These are phyloP conservation scores for Syzygium grande DNA, from an alignment of 345 rosid genomes.

Conservation along the genomic window DNA sequence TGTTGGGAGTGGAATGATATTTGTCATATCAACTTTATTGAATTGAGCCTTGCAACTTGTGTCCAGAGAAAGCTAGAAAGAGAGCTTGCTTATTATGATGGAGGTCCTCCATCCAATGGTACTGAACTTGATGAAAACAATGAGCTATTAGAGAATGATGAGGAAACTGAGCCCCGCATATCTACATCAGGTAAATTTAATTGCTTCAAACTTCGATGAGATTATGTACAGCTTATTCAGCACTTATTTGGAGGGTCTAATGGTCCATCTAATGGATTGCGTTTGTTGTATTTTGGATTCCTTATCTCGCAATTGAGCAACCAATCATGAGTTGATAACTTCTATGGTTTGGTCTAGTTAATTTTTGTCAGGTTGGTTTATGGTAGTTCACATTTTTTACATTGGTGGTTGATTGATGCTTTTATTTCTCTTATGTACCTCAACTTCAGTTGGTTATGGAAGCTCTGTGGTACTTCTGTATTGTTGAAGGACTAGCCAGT, in stretches of 20 bases:
- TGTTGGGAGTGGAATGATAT: not conserved
- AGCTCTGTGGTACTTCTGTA: not conserved
- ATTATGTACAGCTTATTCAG: not conserved
- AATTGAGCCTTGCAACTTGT: not conserved
- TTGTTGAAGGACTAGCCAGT: not conserved
- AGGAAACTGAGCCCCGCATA: conserved; percentile 17
- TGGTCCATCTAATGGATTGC: not conserved
- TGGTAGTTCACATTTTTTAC: not conserved
- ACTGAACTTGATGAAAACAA: conserved; percentile 24
- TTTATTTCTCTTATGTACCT: not conserved
- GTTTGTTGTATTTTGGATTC: not conserved
- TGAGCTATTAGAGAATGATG: conserved; percentile 22
- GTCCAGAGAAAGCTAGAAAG: conserved; percentile 73
- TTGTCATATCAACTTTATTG: not conserved
- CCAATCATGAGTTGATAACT: not conserved
- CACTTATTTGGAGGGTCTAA: not conserved
- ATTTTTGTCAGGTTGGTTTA: not conserved
- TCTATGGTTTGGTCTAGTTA: not conserved
- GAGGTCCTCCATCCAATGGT: conserved; percentile 24
- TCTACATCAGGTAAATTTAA: not conserved
- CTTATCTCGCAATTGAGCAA: not conserved
- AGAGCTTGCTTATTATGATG: conserved; percentile 31
- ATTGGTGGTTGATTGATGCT: not conserved
- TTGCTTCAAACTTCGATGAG: not conserved
- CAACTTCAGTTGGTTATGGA: not conserved